A percentile compares a stretch with the other conserved stretches of the same genome.
Conservation (phyloP, 345 rosid species). For the Dimocarpus longan region DNA sequence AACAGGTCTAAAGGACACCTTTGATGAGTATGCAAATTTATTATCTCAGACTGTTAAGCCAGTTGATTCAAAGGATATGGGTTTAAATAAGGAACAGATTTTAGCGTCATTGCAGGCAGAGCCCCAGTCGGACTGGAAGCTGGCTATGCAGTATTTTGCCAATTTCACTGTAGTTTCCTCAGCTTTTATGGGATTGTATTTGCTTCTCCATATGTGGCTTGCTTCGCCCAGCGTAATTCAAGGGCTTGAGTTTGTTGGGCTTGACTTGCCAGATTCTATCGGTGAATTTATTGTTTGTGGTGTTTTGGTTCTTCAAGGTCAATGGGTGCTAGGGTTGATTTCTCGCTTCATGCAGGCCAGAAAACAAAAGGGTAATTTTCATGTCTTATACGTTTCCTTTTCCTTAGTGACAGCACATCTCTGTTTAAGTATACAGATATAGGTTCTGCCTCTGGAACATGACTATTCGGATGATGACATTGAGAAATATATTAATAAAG, state of each 20-base stretch:
- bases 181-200: slow-evolving; percentile 66
- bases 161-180: slow-evolving; percentile 82
- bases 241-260: slow-evolving; percentile 93
- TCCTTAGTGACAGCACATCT: not conserved
- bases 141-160: slow-evolving; percentile 79
- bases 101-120: slow-evolving; percentile 84
- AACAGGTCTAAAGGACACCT: slow-evolving; percentile 80
- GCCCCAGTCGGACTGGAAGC: slow-evolving; percentile 81
- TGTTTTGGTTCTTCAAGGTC: slow-evolving; percentile 77
- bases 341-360: slow-evolving; percentile 93
- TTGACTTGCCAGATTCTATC: slow-evolving; percentile 91
- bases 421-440: not conserved
- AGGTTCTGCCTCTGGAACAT: not conserved
- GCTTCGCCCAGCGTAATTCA: slow-evolving; percentile 63
- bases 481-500: not conserved
- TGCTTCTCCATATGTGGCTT: slow-evolving; percentile 68
- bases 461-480: not conserved
- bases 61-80: slow-evolving; percentile 81
- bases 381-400: slow-evolving; percentile 2
- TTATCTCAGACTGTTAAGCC: slow-evolving; percentile 69
- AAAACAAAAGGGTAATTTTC: slow-evolving; percentile 65
- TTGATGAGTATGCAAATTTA: slow-evolving; percentile 61
- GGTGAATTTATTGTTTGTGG: slow-evolving; percentile 87
- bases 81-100: slow-evolving; percentile 78
- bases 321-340: slow-evolving; percentile 60